Evolutionary conservation across 1,284 basidiomycete genomes (phyloP).

Genomic region (Tranzscheliella williamsii): DNA sequence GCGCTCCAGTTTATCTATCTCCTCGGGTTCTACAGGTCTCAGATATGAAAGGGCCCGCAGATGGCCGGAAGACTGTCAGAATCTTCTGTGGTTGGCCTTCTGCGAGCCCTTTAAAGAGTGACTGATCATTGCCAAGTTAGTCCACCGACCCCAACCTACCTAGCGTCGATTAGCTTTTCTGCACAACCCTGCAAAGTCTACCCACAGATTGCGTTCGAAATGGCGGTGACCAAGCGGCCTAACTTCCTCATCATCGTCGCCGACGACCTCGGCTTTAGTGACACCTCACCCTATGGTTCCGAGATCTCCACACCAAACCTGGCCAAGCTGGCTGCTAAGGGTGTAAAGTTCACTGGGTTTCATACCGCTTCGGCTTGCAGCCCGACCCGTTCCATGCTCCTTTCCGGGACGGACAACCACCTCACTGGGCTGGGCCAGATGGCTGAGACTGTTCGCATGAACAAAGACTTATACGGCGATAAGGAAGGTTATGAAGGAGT

Average conservation of each 20-base stretch:
- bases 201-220: no score
- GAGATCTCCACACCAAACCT: conserved; percentile 55
- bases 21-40: no score
- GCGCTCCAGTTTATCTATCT: no score
- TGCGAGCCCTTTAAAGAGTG: no score
- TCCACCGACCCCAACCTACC: no score
- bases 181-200: no score
- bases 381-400: conserved; percentile 38
- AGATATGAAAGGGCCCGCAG: no score
- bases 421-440: conserved; percentile 52
- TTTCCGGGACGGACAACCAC: conserved; percentile 40
- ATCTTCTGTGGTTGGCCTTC: no score
- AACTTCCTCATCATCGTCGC: conserved; percentile 34
- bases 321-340: conserved; percentile 42
- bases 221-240: background rate
- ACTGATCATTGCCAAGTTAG: no score
- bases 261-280: conserved; percentile 47
- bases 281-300: conserved; percentile 31
- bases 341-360: conserved; percentile 37
- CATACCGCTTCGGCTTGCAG: conserved; percentile 41
- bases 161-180: no score
- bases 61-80: no score
- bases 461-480: conserved; percentile 38
- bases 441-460: conserved; percentile 49
- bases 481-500: conserved; percentile 50